These are phyloP conservation scores for Lachancea thermotolerans DNA, from an alignment of 805 yeast genomes.

Conservation along the genomic window DNA sequence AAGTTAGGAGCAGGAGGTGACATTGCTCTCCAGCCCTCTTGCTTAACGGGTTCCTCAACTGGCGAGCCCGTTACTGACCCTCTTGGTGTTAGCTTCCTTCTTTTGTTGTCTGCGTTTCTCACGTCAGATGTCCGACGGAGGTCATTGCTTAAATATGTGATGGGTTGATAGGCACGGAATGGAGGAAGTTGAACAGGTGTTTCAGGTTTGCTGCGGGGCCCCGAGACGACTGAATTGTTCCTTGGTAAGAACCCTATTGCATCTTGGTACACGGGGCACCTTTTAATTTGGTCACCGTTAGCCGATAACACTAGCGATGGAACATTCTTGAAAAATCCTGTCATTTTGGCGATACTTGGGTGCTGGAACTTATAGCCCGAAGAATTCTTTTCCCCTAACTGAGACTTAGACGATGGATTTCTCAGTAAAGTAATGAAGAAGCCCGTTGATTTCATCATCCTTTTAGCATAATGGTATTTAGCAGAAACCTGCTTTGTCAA, in stretches of 20 bases:
- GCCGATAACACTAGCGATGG: slow-evolving; percentile 30
- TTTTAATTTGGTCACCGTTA: slow-evolving; percentile 28
- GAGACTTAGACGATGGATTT: slow-evolving; percentile 25
- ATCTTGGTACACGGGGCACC: slow-evolving; percentile 35
- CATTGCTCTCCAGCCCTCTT: neutral
- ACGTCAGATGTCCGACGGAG: slow-evolving; percentile 21
- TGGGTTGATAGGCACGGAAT: slow-evolving; percentile 29
- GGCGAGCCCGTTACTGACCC: slow-evolving; percentile 4
- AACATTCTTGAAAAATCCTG: slow-evolving; percentile 28
- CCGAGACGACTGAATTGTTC: slow-evolving; percentile 7
- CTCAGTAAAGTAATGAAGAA: slow-evolving; percentile 36
- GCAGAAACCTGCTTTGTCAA: slow-evolving; percentile 43
- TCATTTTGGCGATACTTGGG: slow-evolving; percentile 24
- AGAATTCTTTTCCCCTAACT: slow-evolving; percentile 1
- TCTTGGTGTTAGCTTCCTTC: slow-evolving; percentile 14
- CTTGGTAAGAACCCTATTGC: slow-evolving; percentile 29
- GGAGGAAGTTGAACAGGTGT: slow-evolving; percentile 26
- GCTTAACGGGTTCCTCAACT: neutral
- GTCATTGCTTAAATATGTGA: slow-evolving; percentile 29
- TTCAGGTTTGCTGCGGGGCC: slow-evolving; percentile 4
- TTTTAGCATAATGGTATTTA: slow-evolving; percentile 62
- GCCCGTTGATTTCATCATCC: slow-evolving; percentile 51
- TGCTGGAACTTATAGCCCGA: slow-evolving; percentile 11
- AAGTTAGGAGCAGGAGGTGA: slow-evolving; percentile 2
- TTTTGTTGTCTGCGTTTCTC: slow-evolving; percentile 18